Evolutionary conservation across 495 filamentous ascomycete species (phyloP), one percentile per base, ranked within the genome.

Genomic region (Daldinia decipiens): DNA sequence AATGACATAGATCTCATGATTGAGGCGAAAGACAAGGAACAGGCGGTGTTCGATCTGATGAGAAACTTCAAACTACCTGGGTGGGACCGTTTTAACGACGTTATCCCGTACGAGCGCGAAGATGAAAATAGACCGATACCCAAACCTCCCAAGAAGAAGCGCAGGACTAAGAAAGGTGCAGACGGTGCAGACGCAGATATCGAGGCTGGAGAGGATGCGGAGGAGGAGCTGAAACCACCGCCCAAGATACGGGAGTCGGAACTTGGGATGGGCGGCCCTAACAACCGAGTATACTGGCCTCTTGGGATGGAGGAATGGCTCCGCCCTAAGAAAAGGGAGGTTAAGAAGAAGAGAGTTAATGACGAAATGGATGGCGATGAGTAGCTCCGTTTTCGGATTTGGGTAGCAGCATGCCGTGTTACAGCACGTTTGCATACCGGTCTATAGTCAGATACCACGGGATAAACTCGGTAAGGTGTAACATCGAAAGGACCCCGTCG

Each of bases 11-110:
- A 97, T 76, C 83, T 98, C 12, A 99, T 98, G 95, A 97, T 98
- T 64, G 95, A 99, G 81, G 95, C 95, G 17, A 99, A 98, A 74
- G 94, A 97, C 74, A 99, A 98, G 79, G 95, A 99, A 78, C 95
- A 98, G 78, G 94, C 95, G 0, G 94, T 97, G 0, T 97, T 98
- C 74, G 93, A 97, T 68, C 84, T 98, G 13, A 97, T 97, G 92
- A 83, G 90, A 32, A 95, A 82, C 1, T 97, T 91, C 78, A 93
- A 90, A 63, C 84, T 98, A 0, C 91, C 93, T 0, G 92, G 91
- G 2, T 89, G 89, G 76, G 86, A 95, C 4, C 82, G 80, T 1
- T 86, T 95, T 73, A 91, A 90, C 71, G 92, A 97, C 67, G 82
- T 99, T 5, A 81, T 94, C 15, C 94, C 95, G 0, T 87, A 93